phyloP scores from a whole-genome alignment of 2,329 filamentous ascomycete genomes.

The Aspergillus amoenus region DNA sequence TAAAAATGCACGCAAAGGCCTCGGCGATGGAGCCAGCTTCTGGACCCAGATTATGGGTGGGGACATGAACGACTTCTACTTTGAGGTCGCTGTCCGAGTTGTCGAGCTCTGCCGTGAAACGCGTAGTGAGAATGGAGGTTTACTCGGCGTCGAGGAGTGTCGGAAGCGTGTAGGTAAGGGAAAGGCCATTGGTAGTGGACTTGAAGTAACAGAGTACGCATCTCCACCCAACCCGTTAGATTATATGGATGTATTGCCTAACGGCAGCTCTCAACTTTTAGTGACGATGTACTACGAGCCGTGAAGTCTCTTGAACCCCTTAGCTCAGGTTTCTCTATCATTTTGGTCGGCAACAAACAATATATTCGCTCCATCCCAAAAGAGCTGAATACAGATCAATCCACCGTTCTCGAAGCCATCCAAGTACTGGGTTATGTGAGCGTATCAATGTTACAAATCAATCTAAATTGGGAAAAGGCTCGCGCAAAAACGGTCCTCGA shows the following conservation, averaged over 20 bases:
- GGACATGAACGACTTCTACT: slow-evolving; percentile 97
- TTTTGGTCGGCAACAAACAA: slow-evolving; percentile 77
- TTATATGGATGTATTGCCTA: not conserved
- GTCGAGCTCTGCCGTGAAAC: slow-evolving; percentile 90
- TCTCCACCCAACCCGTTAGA: not conserved
- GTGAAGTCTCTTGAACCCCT: slow-evolving; percentile 84
- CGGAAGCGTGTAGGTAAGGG: slow-evolving; percentile 71
- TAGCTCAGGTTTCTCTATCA: slow-evolving; percentile 81
- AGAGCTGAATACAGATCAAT: slow-evolving; percentile 93
- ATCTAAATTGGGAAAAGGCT: slow-evolving; percentile 80
- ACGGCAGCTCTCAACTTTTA: slow-evolving; percentile 27
- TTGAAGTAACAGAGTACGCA: slow-evolving; percentile 74
- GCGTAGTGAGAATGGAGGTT: slow-evolving; percentile 83
- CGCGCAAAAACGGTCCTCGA: slow-evolving; percentile 87
- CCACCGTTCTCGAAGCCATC: slow-evolving; percentile 84
- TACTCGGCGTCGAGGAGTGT: slow-evolving; percentile 82
- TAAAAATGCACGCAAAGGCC: slow-evolving; percentile 46
- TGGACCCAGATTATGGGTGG: slow-evolving; percentile 92
- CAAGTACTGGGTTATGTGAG: slow-evolving; percentile 89
- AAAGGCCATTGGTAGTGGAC: slow-evolving; percentile 70
- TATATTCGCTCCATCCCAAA: slow-evolving; percentile 93
- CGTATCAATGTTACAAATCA: slow-evolving; percentile 81
- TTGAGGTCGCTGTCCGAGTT: slow-evolving; percentile 91
- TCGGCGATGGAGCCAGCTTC: slow-evolving; percentile 62
- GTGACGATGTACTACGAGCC: slow-evolving; percentile 86